phyloP scores from a whole-genome alignment of 306 rosid genomes.

The Acacia crassicarpa region DNA sequence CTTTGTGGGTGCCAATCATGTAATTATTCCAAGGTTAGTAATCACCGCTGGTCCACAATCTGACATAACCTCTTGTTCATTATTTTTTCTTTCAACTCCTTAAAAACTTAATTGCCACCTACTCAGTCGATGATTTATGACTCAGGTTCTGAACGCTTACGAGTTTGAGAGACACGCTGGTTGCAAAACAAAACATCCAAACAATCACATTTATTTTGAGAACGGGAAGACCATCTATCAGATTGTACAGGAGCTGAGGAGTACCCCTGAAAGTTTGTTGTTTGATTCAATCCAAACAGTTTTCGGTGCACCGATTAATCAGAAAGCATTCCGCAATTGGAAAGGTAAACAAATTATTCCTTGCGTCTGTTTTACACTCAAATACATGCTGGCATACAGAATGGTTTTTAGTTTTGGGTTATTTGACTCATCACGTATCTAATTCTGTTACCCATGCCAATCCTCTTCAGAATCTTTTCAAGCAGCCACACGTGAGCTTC shows the following conservation, averaged over 20 bases:
- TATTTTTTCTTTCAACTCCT: background rate
- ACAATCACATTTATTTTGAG: conserved; percentile 68
- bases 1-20: conserved; percentile 65
- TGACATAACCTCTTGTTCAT: background rate
- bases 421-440: background rate
- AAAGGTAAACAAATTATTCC: conserved; percentile 2
- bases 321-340: conserved; percentile 6
- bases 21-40: conserved; percentile 49
- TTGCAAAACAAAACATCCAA: conserved; percentile 72
- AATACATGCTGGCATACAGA: background rate
- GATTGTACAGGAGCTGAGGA: conserved; percentile 66
- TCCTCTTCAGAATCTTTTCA: background rate
- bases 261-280: conserved; percentile 46
- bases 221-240: conserved; percentile 39
- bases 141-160: conserved; percentile 61
- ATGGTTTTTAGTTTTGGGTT: background rate
- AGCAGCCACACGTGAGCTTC: conserved; percentile 7
- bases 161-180: conserved; percentile 76
- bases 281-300: conserved; percentile 16
- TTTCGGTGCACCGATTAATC: conserved; percentile 6
- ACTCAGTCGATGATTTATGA: conserved; percentile 4
- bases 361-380: background rate
- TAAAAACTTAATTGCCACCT: background rate
- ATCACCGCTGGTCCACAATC: background rate
- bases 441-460: background rate